Percentiles rank a stretch among this genome's conserved stretches.
These are phyloP conservation scores for Cryptosporidium meleagridis DNA, from an alignment of 169 alveolate species.

Conservation along the genomic window DNA sequence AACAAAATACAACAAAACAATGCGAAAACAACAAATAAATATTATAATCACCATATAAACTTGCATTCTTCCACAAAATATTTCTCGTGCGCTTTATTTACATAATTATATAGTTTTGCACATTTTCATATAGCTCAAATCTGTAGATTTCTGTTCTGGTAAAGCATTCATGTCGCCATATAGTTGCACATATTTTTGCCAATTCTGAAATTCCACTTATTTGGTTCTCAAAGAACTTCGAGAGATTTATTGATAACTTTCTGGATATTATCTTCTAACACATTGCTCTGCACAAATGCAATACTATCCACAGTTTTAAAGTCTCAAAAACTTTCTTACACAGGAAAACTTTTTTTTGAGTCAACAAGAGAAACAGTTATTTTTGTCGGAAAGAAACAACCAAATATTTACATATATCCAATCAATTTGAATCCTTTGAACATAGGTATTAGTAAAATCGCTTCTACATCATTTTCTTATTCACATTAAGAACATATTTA, in stretches of 20 bases:
- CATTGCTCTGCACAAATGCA: neutral
- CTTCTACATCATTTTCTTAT: neutral
- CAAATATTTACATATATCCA: neutral
- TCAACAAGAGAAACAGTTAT: neutral
- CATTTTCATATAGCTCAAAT: neutral
- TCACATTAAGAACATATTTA: neutral
- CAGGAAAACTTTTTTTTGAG: neutral
- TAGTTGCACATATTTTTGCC: neutral
- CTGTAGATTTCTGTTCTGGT: neutral
- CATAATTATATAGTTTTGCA: neutral
- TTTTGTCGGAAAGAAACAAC: neutral
- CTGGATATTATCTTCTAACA: neutral
- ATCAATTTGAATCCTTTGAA: neutral
- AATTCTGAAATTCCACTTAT: neutral
- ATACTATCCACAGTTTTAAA: neutral
- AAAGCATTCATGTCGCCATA: neutral
- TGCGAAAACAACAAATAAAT: neutral
- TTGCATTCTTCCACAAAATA: neutral
- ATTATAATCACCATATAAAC: neutral
- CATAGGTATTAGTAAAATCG: neutral
- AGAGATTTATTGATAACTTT: neutral
- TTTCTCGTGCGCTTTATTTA: neutral
- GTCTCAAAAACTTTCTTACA: neutral
- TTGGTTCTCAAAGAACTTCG: neutral
- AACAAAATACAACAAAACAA: constrained; percentile 2